These are phyloP conservation scores for Limnomonas spitsbergensis DNA, from an alignment of 139 green algal species.

Conservation along the genomic window DNA sequence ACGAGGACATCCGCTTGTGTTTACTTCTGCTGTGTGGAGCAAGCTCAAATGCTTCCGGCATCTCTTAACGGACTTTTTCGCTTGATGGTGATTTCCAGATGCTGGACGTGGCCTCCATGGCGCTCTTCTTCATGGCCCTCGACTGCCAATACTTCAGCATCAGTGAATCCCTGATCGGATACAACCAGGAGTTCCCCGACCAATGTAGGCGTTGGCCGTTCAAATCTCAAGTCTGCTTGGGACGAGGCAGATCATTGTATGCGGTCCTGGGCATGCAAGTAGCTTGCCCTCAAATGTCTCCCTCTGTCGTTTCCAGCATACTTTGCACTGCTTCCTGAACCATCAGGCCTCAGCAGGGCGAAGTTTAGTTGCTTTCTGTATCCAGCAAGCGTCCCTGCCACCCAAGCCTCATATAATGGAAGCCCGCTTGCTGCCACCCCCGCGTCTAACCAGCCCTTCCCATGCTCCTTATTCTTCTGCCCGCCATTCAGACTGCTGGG, in stretches of 20 bases:
- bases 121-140: slow-evolving; percentile 30
- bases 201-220: slow-evolving; percentile 10
- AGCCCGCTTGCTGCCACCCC: background rate
- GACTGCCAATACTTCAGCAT: slow-evolving; percentile 34
- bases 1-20: background rate
- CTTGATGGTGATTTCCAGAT: slow-evolving; percentile 15
- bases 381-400: background rate
- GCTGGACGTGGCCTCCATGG: slow-evolving; percentile 26
- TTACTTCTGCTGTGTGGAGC: background rate
- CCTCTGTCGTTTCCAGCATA: background rate
- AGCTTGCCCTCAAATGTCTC: background rate
- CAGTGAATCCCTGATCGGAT: background rate
- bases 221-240: background rate
- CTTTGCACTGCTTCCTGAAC: too few relatives aligned
- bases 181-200: slow-evolving; percentile 27
- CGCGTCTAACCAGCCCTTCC: background rate
- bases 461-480: background rate
- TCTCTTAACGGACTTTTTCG: background rate
- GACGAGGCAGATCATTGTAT: background rate
- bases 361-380: background rate
- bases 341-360: background rate
- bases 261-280: too few relatives aligned
- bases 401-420: background rate
- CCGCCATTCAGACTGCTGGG: background rate
- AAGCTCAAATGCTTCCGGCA: background rate